Evolutionary conservation across 2,329 filamentous ascomycete species (phyloP), one percentile per base, ranked within the genome.

Genomic region (Colletotrichum abscissum): DNA sequence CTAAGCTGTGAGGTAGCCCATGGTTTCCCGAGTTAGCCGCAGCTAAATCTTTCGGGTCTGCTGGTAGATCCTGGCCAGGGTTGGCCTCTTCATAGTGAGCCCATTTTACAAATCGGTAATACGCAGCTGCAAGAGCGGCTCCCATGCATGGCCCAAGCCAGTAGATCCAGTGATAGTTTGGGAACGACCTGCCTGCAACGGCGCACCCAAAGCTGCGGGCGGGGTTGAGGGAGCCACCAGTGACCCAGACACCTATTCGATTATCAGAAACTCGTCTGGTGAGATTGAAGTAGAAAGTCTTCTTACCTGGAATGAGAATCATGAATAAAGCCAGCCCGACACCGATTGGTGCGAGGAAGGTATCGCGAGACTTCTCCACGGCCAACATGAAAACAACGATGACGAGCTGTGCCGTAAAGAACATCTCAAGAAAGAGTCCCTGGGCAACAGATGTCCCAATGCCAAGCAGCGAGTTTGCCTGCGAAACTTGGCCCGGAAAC

Each of bases 321-420:
- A 93, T 84, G 77, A 94, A 93, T 22, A 94, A 84, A 0, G 91
- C 83, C 2, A 93, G 80, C 0, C 92, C 92, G 75, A 94, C 93
- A 0, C 90, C 92, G 0, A 94, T 81, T 0, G 92, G 92, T 0
- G 91, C 92, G 4, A 93, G 81, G 77, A 87, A 93, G 0, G 91
- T 93, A 5, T 88, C 89, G 75, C 89, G 89, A 77, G 92, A 91
- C 80, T 93, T 93, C 78, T 93, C 91, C 4, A 86, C 87, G 1
- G 91, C 91, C 42, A 93, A 83, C 90, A 93, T 92, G 78, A 91
- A 86, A 69, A 92, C 87, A 7, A 89, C 87, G 71, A 92, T 87
- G 12, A 91, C 86, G 19, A 92, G 83, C 77, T 90, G 84, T 1
- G 88, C 84, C 0, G 89, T 92, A 42, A 92, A 83, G 77, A 92